A percentile compares a stretch with the other conserved stretches of the same genome.
Conservation (phyloP, 148 eudicot genomes). For the Linanthus parryae region DNA sequence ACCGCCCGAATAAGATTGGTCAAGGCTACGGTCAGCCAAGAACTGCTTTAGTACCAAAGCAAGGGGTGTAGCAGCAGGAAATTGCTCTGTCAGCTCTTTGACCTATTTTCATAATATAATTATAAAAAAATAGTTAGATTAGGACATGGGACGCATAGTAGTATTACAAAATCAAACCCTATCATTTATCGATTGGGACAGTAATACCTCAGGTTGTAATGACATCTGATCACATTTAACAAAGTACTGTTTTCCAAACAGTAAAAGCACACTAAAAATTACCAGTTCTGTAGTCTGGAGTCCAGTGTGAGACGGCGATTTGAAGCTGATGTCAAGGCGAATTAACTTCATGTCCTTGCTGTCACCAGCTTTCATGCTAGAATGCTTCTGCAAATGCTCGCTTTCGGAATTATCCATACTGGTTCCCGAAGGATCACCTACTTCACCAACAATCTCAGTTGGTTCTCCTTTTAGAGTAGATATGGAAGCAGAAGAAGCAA, state of each 20-base stretch:
- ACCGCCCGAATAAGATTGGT: slow-evolving; percentile 96
- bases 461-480: slow-evolving; percentile 37
- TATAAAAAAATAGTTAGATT: background rate
- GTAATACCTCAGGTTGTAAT: too few species aligned
- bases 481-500: slow-evolving; percentile 39
- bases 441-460: slow-evolving; percentile 31
- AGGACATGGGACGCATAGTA: too few species aligned
- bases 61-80: slow-evolving; percentile 90
- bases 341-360: slow-evolving; percentile 52
- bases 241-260: too few species aligned
- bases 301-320: slow-evolving; percentile 92
- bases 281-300: slow-evolving; percentile 95
- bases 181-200: too few species aligned
- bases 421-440: slow-evolving; percentile 19
- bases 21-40: slow-evolving; percentile 93
- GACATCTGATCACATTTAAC: too few species aligned
- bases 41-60: slow-evolving; percentile 93
- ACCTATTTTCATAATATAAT: slow-evolving; percentile 40
- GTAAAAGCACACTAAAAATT: slow-evolving; percentile 19
- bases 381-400: slow-evolving; percentile 29
- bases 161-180: too few species aligned
- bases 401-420: slow-evolving; percentile 35
- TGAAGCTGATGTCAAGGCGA: slow-evolving; percentile 92
- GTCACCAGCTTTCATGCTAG: slow-evolving; percentile 24
- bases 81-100: slow-evolving; percentile 83